These are phyloP conservation scores for Ceratobasidium papillatum DNA, from an alignment of 1,284 basidiomycete genomes.

Conservation along the genomic window DNA sequence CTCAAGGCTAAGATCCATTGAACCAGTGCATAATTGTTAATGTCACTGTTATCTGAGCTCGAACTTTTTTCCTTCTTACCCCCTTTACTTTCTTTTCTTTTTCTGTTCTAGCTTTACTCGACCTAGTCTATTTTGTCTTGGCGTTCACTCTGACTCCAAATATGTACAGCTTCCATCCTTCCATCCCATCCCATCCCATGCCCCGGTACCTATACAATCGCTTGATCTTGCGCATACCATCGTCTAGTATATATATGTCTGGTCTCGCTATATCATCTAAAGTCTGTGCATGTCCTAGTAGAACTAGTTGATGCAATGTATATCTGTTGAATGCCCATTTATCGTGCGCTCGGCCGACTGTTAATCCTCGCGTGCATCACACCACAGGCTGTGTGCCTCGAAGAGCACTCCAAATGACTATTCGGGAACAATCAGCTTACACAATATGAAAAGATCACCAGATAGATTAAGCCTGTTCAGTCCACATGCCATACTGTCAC, in stretches of 20 bases:
- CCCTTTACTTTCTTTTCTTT: neutral
- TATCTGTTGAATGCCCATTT: slow-evolving; percentile 19
- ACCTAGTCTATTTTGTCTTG: slow-evolving; percentile 1
- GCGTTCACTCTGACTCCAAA: slow-evolving; percentile 1
- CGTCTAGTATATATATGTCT: slow-evolving; percentile 31
- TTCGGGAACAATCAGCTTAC: neutral
- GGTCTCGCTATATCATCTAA: neutral
- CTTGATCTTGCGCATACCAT: slow-evolving; percentile 23
- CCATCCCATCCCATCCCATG: neutral
- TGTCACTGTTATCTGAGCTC: neutral
- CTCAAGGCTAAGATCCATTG: slow-evolving; percentile 22
- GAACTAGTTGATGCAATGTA: slow-evolving; percentile 37
- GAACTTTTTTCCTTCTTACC: slow-evolving; percentile 3
- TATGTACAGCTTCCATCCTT: slow-evolving; percentile 11
- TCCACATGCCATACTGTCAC: neutral
- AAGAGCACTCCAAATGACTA: neutral
- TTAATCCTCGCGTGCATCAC: neutral
- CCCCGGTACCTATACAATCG: slow-evolving; percentile 16
- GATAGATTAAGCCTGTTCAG: neutral
- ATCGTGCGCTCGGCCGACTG: neutral
- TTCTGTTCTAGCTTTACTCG: slow-evolving; percentile 22
- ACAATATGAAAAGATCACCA: neutral
- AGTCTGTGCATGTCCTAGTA: slow-evolving; percentile 32
- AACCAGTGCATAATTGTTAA: neutral
- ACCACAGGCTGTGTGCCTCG: neutral